Evolutionary conservation across 805 yeast species (phyloP).

Genomic region (Metschnikowia continentalis): DNA sequence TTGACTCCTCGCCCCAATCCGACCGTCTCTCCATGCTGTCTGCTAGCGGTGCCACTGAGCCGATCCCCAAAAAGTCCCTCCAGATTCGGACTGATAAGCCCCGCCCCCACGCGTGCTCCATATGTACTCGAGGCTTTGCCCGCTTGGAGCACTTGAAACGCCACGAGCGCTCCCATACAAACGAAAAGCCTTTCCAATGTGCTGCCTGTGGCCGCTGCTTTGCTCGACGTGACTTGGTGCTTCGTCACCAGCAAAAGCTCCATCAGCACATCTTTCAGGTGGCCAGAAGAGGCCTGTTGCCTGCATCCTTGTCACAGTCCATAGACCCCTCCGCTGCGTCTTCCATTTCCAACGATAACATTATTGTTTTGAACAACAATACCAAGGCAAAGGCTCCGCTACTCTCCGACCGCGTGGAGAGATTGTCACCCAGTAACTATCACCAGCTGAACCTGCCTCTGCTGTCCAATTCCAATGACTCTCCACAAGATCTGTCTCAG

Average conservation of each 20-base stretch:
- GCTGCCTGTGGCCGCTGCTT: constrained; percentile 95
- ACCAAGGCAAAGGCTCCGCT: constrained; percentile 50
- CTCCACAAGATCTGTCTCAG: constrained; percentile 4
- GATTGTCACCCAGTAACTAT: background rate
- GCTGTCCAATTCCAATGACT: constrained; percentile 11
- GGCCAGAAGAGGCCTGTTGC: constrained; percentile 16
- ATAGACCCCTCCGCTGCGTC: constrained; percentile 3
- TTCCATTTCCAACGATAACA: constrained; percentile 38
- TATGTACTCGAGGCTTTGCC: constrained; percentile 94
- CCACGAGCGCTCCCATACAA: constrained; percentile 91
- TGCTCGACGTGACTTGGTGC: constrained; percentile 82
- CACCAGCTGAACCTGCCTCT: constrained; percentile 10
- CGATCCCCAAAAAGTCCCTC: constrained; percentile 83
- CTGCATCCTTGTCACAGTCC: constrained; percentile 8
- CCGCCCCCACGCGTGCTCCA: constrained; percentile 83
- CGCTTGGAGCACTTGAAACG: constrained; percentile 90
- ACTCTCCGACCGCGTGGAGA: constrained; percentile 18
- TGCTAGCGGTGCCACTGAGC: constrained; percentile 39
- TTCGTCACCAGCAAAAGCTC: constrained; percentile 92
- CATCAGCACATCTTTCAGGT: constrained; percentile 38
- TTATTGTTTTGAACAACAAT: constrained; percentile 49
- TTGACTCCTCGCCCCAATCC: background rate
- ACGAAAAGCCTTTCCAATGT: constrained; percentile 82
- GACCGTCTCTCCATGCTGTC: constrained; percentile 7
- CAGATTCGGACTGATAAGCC: constrained; percentile 89